Base-by-base conservation (phyloP, 768 basidiomycete genomes). In the Rhodotorula babjevae region DNA sequence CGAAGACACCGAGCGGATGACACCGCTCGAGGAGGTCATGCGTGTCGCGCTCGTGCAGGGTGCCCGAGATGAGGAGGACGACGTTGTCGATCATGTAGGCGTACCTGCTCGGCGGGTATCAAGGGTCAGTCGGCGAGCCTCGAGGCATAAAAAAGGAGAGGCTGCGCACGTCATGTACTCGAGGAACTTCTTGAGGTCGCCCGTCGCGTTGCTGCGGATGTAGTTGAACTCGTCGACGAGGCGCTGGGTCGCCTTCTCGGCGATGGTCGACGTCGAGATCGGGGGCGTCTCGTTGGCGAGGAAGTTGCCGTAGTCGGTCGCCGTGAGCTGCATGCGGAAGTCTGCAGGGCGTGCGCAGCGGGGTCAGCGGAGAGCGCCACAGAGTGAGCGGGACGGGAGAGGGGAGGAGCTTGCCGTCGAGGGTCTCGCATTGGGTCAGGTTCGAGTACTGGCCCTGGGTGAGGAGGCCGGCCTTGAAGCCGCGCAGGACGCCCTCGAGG, bases 11-110 rank as follows among this genome's bases (percentile, higher is more conserved):
- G 50, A 99, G 85, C 6, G 96, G 96, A 79, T 99, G 96, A 83
- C 96, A 99, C 50, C 96, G 88, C 77, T 94, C 92, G 50, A 99
- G 83, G 8, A 99, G 87, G 80, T 99, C 96, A 76, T 96, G 92
- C 5, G 95, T 97, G 81, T 98, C 95, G 69, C 96, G 86, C 82
- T 97, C 94, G 79, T 98, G 94, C 47, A 99, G 83, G 1, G 95
- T 98, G 31, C 96, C 96, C 25, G 96, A 94, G 73, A 98, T 99
- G 79, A 99, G 86, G 65, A 99, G 86, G 70, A 99, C 89, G 78
- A 99, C 77, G 81, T 99, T 99, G 87, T 99, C 96, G 80, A 99
- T 98, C 96, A 99, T 99, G 83, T 98, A 99, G 44, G 88, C 93
- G 81, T 96, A 96, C 58, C 93, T 96, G 81, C 8, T 33, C 3